Percentiles rank a stretch among this genome's conserved stretches.
Conservation (phyloP, 2,329 filamentous ascomycete species). For the Penicillium sp. region DNA sequence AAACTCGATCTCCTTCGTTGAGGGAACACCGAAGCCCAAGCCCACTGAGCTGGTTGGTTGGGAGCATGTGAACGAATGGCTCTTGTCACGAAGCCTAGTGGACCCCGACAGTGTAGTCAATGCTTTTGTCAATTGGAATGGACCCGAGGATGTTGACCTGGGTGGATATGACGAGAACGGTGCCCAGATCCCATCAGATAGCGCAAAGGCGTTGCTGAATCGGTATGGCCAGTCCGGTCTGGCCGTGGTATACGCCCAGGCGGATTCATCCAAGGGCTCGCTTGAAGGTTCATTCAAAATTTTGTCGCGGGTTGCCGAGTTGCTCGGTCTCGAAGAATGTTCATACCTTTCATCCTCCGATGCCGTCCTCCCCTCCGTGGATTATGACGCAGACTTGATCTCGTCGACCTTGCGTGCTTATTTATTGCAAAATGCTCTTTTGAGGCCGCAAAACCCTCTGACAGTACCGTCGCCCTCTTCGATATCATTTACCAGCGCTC, state of each 20-base stretch:
- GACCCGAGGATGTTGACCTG: constrained; percentile 59
- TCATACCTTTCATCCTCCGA: constrained; percentile 29
- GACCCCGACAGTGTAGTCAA: constrained; percentile 52
- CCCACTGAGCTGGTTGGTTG: constrained; percentile 46
- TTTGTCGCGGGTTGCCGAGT: constrained; percentile 50
- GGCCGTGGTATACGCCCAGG: constrained; percentile 58
- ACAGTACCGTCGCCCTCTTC: constrained; percentile 41
- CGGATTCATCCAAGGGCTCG: constrained; percentile 45
- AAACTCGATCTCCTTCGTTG: constrained; percentile 29
- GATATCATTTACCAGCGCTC: constrained; percentile 41
- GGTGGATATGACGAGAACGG: constrained; percentile 52
- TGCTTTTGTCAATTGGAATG: constrained; percentile 59
- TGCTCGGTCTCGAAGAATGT: constrained; percentile 52
- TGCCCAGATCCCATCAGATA: constrained; percentile 44
- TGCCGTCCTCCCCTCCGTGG: constrained; percentile 28
- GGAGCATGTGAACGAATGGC: constrained; percentile 60
- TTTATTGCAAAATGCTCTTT: constrained; percentile 43
- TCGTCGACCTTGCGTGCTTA: constrained; percentile 40
- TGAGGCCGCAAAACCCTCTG: constrained; percentile 40
- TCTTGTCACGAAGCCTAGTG: constrained; percentile 53
- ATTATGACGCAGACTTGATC: constrained; percentile 32
- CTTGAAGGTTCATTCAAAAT: constrained; percentile 52
- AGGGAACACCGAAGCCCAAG: constrained; percentile 18
- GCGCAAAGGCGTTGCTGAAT: constrained; percentile 42
- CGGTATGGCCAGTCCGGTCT: constrained; percentile 61